phyloP scores from a whole-genome alignment of 1,284 basidiomycete genomes.

The Puccinia hordei region DNA sequence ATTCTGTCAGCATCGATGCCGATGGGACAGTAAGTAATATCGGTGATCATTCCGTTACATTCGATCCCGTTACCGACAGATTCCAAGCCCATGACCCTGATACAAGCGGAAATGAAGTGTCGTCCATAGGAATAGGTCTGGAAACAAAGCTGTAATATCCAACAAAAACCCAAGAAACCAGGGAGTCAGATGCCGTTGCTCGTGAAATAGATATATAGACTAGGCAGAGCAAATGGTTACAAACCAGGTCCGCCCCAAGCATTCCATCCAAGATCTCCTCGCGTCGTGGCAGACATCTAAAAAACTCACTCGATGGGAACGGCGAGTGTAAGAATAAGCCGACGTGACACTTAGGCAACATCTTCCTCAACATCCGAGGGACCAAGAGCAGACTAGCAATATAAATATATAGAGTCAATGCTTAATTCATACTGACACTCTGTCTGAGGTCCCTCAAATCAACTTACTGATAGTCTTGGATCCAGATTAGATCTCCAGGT shows the following conservation, averaged over 20 bases:
- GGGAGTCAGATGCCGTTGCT: slow-evolving; percentile 12
- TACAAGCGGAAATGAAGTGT: slow-evolving; percentile 91
- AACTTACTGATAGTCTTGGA: slow-evolving; percentile 68
- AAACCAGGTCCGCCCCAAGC: slow-evolving; percentile 93
- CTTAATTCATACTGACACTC: no score
- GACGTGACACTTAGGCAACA: slow-evolving; percentile 72
- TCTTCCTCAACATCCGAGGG: slow-evolving; percentile 78
- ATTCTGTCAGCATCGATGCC: slow-evolving; percentile 95
- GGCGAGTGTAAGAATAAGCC: slow-evolving; percentile 96
- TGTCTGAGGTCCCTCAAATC: no score
- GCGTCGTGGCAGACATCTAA: slow-evolving; percentile 84
- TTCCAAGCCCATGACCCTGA: slow-evolving; percentile 95
- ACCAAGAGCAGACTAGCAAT: slow-evolving; percentile 70
- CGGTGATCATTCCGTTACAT: slow-evolving; percentile 80
- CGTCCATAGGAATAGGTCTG: slow-evolving; percentile 94
- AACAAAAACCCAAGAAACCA: neutral
- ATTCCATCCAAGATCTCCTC: slow-evolving; percentile 95
- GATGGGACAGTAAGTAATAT: slow-evolving; percentile 88
- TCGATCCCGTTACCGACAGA: slow-evolving; percentile 78
- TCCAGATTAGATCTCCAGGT: slow-evolving; percentile 76
- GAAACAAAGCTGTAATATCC: slow-evolving; percentile 23
- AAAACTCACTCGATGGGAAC: slow-evolving; percentile 94
- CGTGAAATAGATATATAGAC: slow-evolving; percentile 61
- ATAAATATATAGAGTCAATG: no score
- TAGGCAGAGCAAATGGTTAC: slow-evolving; percentile 69